Evolutionary conservation across 768 basidiomycete species (phyloP), one percentile per base, ranked within the genome.

Genomic region (Melanogaster broomeanus): DNA sequence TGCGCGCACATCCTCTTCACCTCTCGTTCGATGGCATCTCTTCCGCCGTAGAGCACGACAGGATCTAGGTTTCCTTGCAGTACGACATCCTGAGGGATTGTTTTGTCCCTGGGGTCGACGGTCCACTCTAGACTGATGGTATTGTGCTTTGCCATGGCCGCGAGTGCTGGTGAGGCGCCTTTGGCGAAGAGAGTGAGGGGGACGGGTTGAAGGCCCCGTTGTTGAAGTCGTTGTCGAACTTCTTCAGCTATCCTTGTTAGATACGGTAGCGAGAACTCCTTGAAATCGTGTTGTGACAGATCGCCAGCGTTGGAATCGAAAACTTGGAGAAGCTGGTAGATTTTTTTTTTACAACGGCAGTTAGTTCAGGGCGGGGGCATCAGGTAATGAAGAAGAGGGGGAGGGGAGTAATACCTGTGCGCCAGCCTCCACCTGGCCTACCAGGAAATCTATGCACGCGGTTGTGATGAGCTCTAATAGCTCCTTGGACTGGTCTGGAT

Each of bases 251-350:
- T 94, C 60, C 83, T 81, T 41, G 76, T 70, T 34, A 93, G 77
- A 15, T 87, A 81, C 8, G 94, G 94, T 54, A 90, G 80, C 40
- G 95, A 88, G 72, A 97, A 98, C 44, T 77, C 74, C 27, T 71
- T 68, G 71, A 96, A 98, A 66, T 98, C 90, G 63, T 90, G 74
- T 2, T 88, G 92, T 4, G 95, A 87, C 51, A 99, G 78, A 65
- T 97, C 95, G 44, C 90, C 90, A 9, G 91, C 97, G 82, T 90
- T 92, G 1, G 97, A 98, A 70, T 99, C 97, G 63, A 99, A 99
- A 12, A 99, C 80, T 82, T 99, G 97, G 6, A 98, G 77, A 41
- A 97, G 77, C 95, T 99, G 39, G 31, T 46, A 24, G 39, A 50
- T 30, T 41, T 19, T 16, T 33, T n/a, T n/a, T n/a, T n/a, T n/a